Evolutionary conservation across 1,284 basidiomycete genomes (phyloP), one percentile per base, ranked within the genome.

Genomic region (Rhodotorula glutinis): DNA sequence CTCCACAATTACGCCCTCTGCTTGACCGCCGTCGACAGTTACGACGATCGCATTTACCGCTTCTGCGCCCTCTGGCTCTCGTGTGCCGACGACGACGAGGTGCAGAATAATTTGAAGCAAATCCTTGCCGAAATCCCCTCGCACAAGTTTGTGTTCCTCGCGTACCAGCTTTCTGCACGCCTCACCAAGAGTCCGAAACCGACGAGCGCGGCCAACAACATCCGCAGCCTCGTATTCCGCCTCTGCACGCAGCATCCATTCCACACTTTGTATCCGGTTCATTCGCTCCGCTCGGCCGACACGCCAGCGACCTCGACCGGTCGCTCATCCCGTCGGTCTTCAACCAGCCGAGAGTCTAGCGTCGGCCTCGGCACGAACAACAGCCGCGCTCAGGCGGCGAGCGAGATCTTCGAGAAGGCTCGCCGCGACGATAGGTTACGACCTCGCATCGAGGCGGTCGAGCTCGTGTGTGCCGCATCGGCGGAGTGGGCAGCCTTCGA

Each of bases 161-260:
- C 90, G 73, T 91, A 94, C 77, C 95, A 98, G 80, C 85, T 98
- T 11, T 88, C 92, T 0, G 92, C 95, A 27, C 86, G 94, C 7
- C 82, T 98, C 27, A 85, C 86, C 41, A 72, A 72, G n/a, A 75
- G 81, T 1, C 47, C 53, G 7, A 44, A 46, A 1, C 21, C 57
- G 27, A 51, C 63, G 11, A 68, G 74, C 8, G 87, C 87, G 72
- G 91, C 93, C 75, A 75, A 79, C 19, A 85, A 82, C 63, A 81
- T 98, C 13, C 85, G 87, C 64, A 78, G 74, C 1, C 80, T 96
- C 25, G 82, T 98, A 25, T 66, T 85, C 2, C 85, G 89, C 16
- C 89, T 98, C 83, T 90, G 89, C 74, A 79, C 80, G 58, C 91
- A 98, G 62, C 96, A 98, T 77, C 94, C 95, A 0, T 98, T 92